Conservation (phyloP, 1,139 yeast species). For the Kluyveromyces sp. region DNA sequence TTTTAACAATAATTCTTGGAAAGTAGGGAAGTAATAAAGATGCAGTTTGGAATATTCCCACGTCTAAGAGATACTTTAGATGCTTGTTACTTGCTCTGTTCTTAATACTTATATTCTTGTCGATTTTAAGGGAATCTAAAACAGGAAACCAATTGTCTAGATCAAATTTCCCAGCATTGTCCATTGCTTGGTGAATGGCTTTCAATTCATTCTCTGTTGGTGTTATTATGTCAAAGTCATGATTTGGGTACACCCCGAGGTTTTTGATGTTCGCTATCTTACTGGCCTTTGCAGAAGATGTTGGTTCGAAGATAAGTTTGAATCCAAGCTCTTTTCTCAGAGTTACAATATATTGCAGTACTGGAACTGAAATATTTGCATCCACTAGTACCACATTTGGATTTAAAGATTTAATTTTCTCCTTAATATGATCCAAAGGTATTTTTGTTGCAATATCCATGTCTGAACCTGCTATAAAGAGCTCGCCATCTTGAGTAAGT, state of each 20-base stretch:
- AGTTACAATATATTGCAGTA: constrained; percentile 36
- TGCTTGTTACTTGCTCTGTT: constrained; percentile 27
- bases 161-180: constrained; percentile 46
- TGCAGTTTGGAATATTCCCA: constrained; percentile 62
- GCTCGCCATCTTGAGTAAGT: constrained; percentile 54
- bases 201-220: constrained; percentile 64
- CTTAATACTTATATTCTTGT: constrained; percentile 28
- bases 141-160: constrained; percentile 67
- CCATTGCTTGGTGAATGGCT: constrained; percentile 46
- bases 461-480: constrained; percentile 75
- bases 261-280: constrained; percentile 13
- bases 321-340: constrained; percentile 20
- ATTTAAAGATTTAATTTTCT: constrained; percentile 29
- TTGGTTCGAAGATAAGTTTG: constrained; percentile 62
- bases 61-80: constrained; percentile 28
- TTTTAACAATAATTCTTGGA: constrained; percentile 60
- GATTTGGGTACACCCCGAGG: constrained; percentile 32
- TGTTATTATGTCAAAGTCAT: constrained; percentile 36
- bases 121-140: constrained; percentile 42
- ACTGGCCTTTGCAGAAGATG: constrained; percentile 55
- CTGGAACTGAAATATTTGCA: constrained; percentile 50
- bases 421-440: constrained; percentile 35
- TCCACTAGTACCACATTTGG: constrained; percentile 54
- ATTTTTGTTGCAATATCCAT: constrained; percentile 62
- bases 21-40: constrained; percentile 65